Evolutionary conservation across 2,329 filamentous ascomycete species (phyloP).

Genomic region (Dothidotthia symphoricarpi): DNA sequence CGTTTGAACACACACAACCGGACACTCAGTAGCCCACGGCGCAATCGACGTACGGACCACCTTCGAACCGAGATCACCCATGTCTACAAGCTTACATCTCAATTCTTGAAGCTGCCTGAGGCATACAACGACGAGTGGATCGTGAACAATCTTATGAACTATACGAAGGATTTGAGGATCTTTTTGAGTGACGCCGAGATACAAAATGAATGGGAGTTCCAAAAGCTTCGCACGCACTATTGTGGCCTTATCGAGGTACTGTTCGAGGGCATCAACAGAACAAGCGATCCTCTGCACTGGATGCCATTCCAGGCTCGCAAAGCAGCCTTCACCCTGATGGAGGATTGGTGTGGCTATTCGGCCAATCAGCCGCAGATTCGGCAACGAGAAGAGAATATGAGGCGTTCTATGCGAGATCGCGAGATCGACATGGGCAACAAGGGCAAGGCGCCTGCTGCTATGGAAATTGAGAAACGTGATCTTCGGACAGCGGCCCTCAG

Average conservation of each 20-base stretch:
- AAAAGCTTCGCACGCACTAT: constrained; percentile 87
- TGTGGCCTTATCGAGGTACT: constrained; percentile 91
- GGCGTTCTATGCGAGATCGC: constrained; percentile 77
- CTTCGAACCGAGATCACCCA: constrained; percentile 93
- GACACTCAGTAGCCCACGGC: constrained; percentile 71
- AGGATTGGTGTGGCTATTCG: constrained; percentile 98
- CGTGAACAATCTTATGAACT: constrained; percentile 80
- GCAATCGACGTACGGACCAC: constrained; percentile 80
- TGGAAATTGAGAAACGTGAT: constrained; percentile 96
- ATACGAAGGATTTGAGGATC: constrained; percentile 87
- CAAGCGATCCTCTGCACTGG: constrained; percentile 83
- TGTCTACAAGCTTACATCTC: constrained; percentile 89
- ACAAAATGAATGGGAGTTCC: constrained; percentile 91
- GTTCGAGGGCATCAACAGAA: constrained; percentile 85
- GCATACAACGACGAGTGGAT: constrained; percentile 89
- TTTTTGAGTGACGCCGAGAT: constrained; percentile 95
- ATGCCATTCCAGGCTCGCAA: constrained; percentile 97
- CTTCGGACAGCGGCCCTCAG: constrained; percentile 86
- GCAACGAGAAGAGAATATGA: constrained; percentile 81
- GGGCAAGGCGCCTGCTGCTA: constrained; percentile 77
- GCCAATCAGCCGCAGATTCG: constrained; percentile 83
- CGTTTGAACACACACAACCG: constrained; percentile 75
- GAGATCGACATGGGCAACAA: constrained; percentile 71
- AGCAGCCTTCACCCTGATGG: constrained; percentile 94
- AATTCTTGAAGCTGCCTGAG: constrained; percentile 76